A percentile compares a stretch with the other conserved stretches of the same genome.
phyloP scores from a whole-genome alignment of 805 yeast species.

The Candida xyloterini region DNA sequence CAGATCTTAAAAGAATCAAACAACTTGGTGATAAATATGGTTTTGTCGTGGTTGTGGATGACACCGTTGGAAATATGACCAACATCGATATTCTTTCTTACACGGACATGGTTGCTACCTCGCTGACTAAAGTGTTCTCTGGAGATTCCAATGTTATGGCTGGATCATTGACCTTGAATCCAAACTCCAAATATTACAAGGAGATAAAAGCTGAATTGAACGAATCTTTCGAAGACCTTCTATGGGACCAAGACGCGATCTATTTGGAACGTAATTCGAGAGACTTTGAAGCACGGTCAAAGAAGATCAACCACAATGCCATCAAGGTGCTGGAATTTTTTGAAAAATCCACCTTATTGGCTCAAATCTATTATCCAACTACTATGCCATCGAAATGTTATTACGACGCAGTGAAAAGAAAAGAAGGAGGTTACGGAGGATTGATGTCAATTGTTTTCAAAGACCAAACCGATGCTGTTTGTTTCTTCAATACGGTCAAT shows the following conservation, averaged over 20 bases:
- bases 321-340: slow-evolving; percentile 53
- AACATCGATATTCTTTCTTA: slow-evolving; percentile 78
- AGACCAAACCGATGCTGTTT: slow-evolving; percentile 58
- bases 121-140: slow-evolving; percentile 87
- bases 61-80: slow-evolving; percentile 88
- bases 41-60: slow-evolving; percentile 86
- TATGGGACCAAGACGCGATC: slow-evolving; percentile 95
- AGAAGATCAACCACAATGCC: slow-evolving; percentile 55
- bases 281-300: slow-evolving; percentile 69
- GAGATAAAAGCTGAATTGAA: slow-evolving; percentile 49
- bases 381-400: slow-evolving; percentile 50
- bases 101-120: slow-evolving; percentile 83
- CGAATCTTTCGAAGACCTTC: slow-evolving; percentile 62
- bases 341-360: slow-evolving; percentile 48
- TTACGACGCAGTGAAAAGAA: slow-evolving; percentile 69
- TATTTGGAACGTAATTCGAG: slow-evolving; percentile 90
- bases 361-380: slow-evolving; percentile 70
- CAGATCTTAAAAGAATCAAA: slow-evolving; percentile 65
- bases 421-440: slow-evolving; percentile 86
- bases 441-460: slow-evolving; percentile 71
- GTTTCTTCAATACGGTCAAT: slow-evolving; percentile 68
- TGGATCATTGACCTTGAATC: slow-evolving; percentile 81
- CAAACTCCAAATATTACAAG: slow-evolving; percentile 49
- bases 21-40: slow-evolving; percentile 63
- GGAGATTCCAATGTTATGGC: slow-evolving; percentile 97